Conservation (phyloP, 805 yeast species). For the Yamadazyma sp. region DNA sequence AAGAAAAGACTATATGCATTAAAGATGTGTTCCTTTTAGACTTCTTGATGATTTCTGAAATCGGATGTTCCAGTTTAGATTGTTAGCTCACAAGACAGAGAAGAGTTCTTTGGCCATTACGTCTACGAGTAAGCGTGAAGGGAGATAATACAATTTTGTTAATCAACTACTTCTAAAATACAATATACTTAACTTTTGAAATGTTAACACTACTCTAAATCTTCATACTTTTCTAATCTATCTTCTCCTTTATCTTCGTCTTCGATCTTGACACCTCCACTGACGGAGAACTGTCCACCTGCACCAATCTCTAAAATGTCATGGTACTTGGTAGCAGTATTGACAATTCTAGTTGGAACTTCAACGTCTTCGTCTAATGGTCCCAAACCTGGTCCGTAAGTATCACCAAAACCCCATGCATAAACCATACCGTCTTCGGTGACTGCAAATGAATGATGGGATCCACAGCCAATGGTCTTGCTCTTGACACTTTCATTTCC, state of each 20-base stretch:
- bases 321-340: conserved; percentile 87
- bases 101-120: too few relatives aligned
- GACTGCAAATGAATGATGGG: conserved; percentile 89
- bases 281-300: conserved; percentile 93
- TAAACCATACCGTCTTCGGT: conserved; percentile 80
- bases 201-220: conserved; percentile 41
- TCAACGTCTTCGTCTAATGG: conserved; percentile 86
- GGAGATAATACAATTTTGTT: too few relatives aligned
- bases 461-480: conserved; percentile 68
- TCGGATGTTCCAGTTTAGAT: too few relatives aligned
- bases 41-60: too few relatives aligned
- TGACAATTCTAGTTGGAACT: conserved; percentile 82
- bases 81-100: too few relatives aligned
- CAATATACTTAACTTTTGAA: too few relatives aligned
- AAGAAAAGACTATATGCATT: too few relatives aligned
- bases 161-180: too few relatives aligned
- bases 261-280: conserved; percentile 72
- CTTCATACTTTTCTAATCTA: conserved; percentile 50
- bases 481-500: conserved; percentile 29
- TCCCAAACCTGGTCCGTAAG: conserved; percentile 95
- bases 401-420: conserved; percentile 98
- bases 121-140: too few relatives aligned
- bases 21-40: too few relatives aligned
- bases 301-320: conserved; percentile 75
- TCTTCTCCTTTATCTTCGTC: conserved; percentile 49